Base-by-base conservation (phyloP, 768 basidiomycete species). In the Collybiopsis luxurians region DNA sequence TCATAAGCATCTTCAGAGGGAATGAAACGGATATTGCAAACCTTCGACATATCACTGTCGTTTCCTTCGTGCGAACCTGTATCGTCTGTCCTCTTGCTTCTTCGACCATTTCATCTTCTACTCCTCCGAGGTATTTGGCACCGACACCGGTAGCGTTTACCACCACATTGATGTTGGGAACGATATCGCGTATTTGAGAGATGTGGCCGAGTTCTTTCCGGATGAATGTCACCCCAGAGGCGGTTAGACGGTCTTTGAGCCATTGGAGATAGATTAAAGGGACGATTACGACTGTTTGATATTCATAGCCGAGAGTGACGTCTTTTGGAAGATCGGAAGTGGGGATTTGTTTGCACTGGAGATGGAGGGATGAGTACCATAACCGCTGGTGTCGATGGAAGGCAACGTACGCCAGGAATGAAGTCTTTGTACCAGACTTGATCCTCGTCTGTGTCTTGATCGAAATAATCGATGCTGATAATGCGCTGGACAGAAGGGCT, bases 121-220 rank as follows among this genome's bases (percentile, higher is more conserved):
- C 54, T 21, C 54, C 54, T 23, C 54, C 54, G 12, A 55, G 54
- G 36, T 55, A 55, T 36, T 48, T 55, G 11, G 45, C 54, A 28
- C 54, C 54, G 4, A 45, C 43, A 11, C 54, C 54, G 12, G 39
- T 55, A 12, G 54, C 54, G 45, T 55, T 55, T 12, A 55, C 54
- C n/a, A 55, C 45, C 4, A 55, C 45, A n/a, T 44, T 28, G 17
- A 44, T 31, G 9, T 55, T n/a, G 7, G 34, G 44, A n/a, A 42
- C 43, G n/a, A 36, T 24, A 21, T 55, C 36, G 6, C 11, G 10
- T 26, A 44, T 28, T 47, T 55, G 42, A 10, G 45, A 45, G 3
- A 55, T 55, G 19, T 55, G 43, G 2, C 12, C 19, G 12, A 55
- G 34, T 24, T 55, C 54, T 34, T 39, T 46, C 11, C 54, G 43